Evolutionary conservation across 257 asterid species (phyloP).

Genomic region (Prunella vulgaris): DNA sequence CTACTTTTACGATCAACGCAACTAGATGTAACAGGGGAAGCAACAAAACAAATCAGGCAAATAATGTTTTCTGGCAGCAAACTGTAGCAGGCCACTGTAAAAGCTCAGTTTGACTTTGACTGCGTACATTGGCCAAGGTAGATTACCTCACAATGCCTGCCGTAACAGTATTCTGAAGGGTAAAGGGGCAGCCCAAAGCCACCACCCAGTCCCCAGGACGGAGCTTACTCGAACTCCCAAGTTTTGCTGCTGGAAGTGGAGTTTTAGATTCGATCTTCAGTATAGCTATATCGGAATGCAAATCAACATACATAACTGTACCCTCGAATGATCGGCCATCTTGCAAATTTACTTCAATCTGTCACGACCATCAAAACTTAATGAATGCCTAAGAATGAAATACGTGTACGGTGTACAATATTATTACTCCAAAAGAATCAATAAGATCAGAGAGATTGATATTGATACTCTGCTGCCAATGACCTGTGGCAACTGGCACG

Average conservation of each 20-base stretch:
- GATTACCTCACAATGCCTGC: conserved; percentile 90
- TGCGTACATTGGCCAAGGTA: conserved; percentile 8
- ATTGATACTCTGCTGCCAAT: too few species aligned
- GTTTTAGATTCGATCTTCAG: conserved; percentile 71
- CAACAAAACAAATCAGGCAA: conserved; percentile 16
- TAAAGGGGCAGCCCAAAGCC: conserved; percentile 91
- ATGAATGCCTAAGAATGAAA: not conserved
- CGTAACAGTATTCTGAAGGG: conserved; percentile 85
- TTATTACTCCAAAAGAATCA: not conserved
- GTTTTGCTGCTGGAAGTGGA: conserved; percentile 75
- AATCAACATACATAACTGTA: conserved; percentile 75
- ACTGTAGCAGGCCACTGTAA: not conserved
- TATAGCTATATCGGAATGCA: conserved; percentile 71
- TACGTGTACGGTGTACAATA: not conserved
- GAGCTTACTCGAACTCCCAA: conserved; percentile 69
- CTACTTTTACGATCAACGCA: conserved; percentile 93
- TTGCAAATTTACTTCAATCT: conserved; percentile 91
- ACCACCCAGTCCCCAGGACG: conserved; percentile 98
- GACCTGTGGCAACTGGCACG: too few species aligned
- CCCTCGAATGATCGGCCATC: conserved; percentile 95
- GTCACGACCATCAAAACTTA: conserved; percentile 18
- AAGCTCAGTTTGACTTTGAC: conserved; percentile 17
- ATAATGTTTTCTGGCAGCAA: not conserved
- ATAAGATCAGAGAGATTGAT: too few species aligned
- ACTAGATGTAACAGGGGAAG: conserved; percentile 34